phyloP scores from a whole-genome alignment of 2,329 filamentous ascomycete genomes.

The Alternaria brassicae region DNA sequence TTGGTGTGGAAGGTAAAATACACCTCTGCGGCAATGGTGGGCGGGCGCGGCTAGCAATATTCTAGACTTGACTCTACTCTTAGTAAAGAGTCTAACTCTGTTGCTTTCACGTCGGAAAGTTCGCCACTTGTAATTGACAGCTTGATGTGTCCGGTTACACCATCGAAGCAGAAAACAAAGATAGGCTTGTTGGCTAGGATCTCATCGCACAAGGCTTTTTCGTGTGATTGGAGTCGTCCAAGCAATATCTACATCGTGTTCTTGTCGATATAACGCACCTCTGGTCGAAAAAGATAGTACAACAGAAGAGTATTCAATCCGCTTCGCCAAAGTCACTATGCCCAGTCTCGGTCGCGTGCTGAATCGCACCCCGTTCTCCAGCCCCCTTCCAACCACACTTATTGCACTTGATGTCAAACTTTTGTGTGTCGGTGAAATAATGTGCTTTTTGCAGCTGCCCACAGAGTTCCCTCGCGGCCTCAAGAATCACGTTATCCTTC shows the following conservation, averaged over 20 bases:
- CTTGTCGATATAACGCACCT: background rate
- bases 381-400: slow-evolving; percentile 72
- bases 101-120: background rate
- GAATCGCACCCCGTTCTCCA: slow-evolving; percentile 68
- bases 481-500: slow-evolving; percentile 61
- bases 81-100: too few species aligned
- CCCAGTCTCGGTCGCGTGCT: slow-evolving; percentile 68
- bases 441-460: slow-evolving; percentile 70
- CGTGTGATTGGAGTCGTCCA: background rate
- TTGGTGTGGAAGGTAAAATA: too few species aligned
- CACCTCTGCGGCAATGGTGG: too few species aligned
- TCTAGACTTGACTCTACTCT: too few species aligned
- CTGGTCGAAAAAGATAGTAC: background rate
- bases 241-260: background rate
- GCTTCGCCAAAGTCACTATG: slow-evolving; percentile 47
- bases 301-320: slow-evolving; percentile 12
- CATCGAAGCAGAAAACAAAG: background rate
- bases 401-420: slow-evolving; percentile 80
- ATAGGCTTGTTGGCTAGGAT: background rate
- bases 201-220: background rate
- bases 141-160: too few species aligned
- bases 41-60: too few species aligned
- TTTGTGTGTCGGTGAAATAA: slow-evolving; percentile 88
- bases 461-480: slow-evolving; percentile 65
- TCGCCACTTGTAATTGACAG: too few species aligned